These are phyloP conservation scores for Apiospora saccharicola DNA, from an alignment of 2,329 filamentous ascomycete genomes.

Conservation along the genomic window DNA sequence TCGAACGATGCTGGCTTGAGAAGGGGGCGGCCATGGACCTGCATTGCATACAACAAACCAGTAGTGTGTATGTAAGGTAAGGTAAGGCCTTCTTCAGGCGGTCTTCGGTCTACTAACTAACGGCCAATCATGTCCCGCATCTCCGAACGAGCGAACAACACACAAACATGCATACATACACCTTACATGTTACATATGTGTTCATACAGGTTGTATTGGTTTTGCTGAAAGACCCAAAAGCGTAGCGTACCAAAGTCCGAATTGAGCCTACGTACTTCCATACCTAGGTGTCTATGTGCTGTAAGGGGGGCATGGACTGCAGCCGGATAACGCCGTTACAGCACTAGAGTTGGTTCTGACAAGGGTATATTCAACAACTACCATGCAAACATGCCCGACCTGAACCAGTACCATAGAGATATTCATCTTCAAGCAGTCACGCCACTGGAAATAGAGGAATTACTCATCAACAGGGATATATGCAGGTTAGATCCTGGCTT, in stretches of 20 bases:
- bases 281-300: constrained; percentile 7
- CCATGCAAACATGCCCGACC: constrained; percentile 10
- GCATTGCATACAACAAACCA: constrained; percentile 6
- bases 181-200: not conserved
- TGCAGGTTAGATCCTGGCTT: not conserved
- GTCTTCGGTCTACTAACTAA: not conserved
- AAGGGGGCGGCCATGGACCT: not conserved
- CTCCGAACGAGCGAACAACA: not conserved
- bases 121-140: not conserved
- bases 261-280: not conserved
- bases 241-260: not conserved
- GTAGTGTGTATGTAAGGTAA: not conserved
- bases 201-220: not conserved
- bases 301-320: not conserved
- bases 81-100: not conserved
- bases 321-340: constrained; percentile 17
- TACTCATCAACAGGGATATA: not conserved
- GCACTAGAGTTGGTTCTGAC: not conserved
- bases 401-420: not conserved
- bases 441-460: not conserved
- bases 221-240: not conserved
- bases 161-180: not conserved
- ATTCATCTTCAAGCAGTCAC: not conserved
- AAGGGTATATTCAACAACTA: not conserved
- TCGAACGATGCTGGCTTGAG: not conserved